Percentiles rank a stretch among this genome's conserved stretches.
phyloP scores from a whole-genome alignment of 805 yeast species.

The Soucietia sequanensis region DNA sequence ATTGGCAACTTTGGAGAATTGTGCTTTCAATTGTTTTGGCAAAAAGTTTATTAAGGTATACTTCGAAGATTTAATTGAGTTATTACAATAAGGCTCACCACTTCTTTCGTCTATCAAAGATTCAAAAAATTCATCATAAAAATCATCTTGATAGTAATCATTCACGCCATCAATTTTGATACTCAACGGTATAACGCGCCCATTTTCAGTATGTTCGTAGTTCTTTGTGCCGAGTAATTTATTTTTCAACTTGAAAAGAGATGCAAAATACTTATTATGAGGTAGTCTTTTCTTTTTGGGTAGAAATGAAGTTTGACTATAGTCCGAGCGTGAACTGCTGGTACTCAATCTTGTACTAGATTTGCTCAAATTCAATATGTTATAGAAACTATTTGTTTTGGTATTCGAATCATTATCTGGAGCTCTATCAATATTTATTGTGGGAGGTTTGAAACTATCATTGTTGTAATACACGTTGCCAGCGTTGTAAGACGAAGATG shows the following conservation, averaged over 20 bases:
- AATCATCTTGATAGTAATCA: constrained; percentile 25
- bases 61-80: constrained; percentile 80
- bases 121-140: constrained; percentile 18
- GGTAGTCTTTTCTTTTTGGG: constrained; percentile 12
- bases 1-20: constrained; percentile 90
- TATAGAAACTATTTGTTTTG: constrained; percentile 10
- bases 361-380: constrained; percentile 10
- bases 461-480: too few species aligned
- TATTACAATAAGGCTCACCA: constrained; percentile 57
- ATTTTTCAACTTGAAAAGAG: constrained; percentile 24
- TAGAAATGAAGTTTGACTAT: constrained; percentile 16
- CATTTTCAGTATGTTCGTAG: constrained; percentile 57
- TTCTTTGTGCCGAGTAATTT: constrained; percentile 46
- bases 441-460: too few species aligned
- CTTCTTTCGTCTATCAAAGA: constrained; percentile 69
- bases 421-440: constrained; percentile 3
- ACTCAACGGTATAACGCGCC: constrained; percentile 72
- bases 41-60: constrained; percentile 78
- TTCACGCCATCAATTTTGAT: constrained; percentile 38
- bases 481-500: background rate
- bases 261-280: constrained; percentile 10
- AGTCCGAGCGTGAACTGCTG: constrained; percentile 11
- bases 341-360: constrained; percentile 24
- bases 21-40: constrained; percentile 87
- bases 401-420: constrained; percentile 1